A percentile compares a stretch with the other conserved stretches of the same genome.
phyloP scores from a whole-genome alignment of 495 filamentous ascomycete genomes.

The Penicillium pancosmium region DNA sequence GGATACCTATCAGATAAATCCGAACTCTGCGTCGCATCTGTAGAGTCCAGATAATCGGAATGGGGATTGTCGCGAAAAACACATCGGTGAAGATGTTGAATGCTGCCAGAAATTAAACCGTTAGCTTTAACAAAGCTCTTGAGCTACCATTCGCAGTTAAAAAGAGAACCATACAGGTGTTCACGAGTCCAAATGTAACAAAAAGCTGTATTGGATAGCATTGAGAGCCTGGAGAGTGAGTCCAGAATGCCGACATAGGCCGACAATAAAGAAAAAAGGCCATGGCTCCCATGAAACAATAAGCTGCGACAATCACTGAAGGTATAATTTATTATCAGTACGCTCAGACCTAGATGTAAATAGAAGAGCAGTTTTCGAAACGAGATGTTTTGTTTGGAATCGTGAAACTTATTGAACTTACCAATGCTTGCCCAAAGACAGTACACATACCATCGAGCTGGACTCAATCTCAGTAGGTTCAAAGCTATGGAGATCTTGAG shows the following conservation, averaged over 20 bases:
- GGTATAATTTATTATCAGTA: background rate
- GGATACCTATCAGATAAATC: constrained; percentile 44
- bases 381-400: too few relatives aligned
- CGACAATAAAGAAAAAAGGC: constrained; percentile 3
- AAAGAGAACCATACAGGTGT: background rate
- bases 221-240: background rate
- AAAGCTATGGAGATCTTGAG: background rate
- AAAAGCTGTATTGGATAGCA: constrained; percentile 1
- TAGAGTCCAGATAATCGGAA: constrained; percentile 41
- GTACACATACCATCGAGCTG: background rate
- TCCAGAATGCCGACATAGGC: constrained; percentile 8
- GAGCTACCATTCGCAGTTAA: background rate
- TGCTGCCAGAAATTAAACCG: constrained; percentile 6
- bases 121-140: background rate
- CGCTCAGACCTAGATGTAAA: background rate
- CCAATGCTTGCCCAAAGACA: background rate
- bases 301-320: background rate
- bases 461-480: background rate
- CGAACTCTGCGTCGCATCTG: constrained; percentile 42
- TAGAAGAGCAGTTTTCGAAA: too few relatives aligned
- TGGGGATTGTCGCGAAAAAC: constrained; percentile 38
- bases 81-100: constrained; percentile 42
- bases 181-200: constrained; percentile 3
- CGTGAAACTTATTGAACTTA: background rate
- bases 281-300: constrained; percentile 3